A percentile compares a stretch with the other conserved stretches of the same genome.
These are phyloP conservation scores for Floccularia luteovirens DNA, from an alignment of 768 basidiomycete genomes.

Conservation along the genomic window DNA sequence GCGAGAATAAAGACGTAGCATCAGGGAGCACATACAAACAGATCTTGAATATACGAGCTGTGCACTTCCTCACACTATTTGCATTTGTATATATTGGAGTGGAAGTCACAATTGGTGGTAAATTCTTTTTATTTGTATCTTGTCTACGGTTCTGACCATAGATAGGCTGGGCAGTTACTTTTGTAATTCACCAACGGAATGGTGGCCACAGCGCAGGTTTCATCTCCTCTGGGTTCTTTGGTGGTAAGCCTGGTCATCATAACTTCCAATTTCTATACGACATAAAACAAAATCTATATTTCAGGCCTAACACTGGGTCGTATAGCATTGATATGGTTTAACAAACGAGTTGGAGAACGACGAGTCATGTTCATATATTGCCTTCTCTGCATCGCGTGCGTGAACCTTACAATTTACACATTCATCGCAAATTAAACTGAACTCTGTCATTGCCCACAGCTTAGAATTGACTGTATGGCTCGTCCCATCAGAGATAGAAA, in stretches of 20 bases:
- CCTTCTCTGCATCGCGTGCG: conserved; percentile 24
- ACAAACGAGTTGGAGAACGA: conserved; percentile 29
- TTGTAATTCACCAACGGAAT: conserved; percentile 32
- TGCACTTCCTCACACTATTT: conserved; percentile 39
- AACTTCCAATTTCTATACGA: background rate
- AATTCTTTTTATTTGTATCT: background rate
- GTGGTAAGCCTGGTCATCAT: no score
- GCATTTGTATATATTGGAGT: conserved; percentile 39
- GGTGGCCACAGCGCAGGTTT: conserved; percentile 42
- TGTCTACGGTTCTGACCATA: background rate
- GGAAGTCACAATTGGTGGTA: conserved; percentile 46
- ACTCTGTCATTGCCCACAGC: no score
- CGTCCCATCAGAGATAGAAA: conserved; percentile 39
- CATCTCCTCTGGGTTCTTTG: conserved; percentile 13
- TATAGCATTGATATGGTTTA: conserved; percentile 42
- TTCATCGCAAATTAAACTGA: no score
- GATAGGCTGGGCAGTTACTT: conserved; percentile 49
- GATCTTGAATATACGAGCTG: conserved; percentile 30
- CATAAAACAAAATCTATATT: no score
- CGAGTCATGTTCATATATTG: conserved; percentile 23
- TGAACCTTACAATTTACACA: no score
- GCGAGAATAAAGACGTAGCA: background rate
- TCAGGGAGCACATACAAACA: conserved; percentile 33
- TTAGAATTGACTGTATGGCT: conserved; percentile 47
- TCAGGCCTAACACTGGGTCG: conserved; percentile 44